phyloP scores from a whole-genome alignment of 495 filamentous ascomycete species.

The Tuber brumale region DNA sequence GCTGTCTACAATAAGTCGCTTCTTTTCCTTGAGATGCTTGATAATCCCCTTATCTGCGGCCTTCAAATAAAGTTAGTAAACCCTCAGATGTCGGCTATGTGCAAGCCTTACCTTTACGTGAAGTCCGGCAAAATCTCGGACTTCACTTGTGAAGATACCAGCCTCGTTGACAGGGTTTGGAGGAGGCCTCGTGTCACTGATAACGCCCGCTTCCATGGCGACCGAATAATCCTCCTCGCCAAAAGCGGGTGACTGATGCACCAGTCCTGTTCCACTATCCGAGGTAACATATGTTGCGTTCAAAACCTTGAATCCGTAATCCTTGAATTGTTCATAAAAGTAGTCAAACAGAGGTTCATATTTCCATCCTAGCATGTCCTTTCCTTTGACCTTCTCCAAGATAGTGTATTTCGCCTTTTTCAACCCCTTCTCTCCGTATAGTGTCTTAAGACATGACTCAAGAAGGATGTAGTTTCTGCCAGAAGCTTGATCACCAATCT shows the following conservation, averaged over 20 bases:
- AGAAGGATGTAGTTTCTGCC: slow-evolving; percentile 83
- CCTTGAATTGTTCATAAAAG: slow-evolving; percentile 90
- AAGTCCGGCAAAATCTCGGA: slow-evolving; percentile 78
- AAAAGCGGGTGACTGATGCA: slow-evolving; percentile 91
- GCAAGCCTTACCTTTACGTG: slow-evolving; percentile 61
- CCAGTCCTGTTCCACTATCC: slow-evolving; percentile 89
- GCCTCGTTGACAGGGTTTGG: slow-evolving; percentile 84
- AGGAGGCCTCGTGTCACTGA: slow-evolving; percentile 66
- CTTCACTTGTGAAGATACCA: slow-evolving; percentile 72
- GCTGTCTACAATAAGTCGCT: slow-evolving; percentile 76
- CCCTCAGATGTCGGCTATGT: neutral
- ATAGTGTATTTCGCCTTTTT: slow-evolving; percentile 97
- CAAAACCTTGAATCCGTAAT: slow-evolving; percentile 74
- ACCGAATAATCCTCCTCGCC: slow-evolving; percentile 96
- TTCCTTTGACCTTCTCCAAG: slow-evolving; percentile 72
- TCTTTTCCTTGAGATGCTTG: slow-evolving; percentile 74
- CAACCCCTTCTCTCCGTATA: slow-evolving; percentile 76
- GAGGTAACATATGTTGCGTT: slow-evolving; percentile 85
- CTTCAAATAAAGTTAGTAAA: slow-evolving; percentile 28
- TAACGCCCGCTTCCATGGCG: slow-evolving; percentile 68
- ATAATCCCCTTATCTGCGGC: slow-evolving; percentile 92
- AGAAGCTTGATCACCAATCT: slow-evolving; percentile 74
- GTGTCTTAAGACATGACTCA: slow-evolving; percentile 71
- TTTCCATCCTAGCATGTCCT: slow-evolving; percentile 83
- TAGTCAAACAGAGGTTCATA: slow-evolving; percentile 91